Conservation (phyloP, 1,284 basidiomycete species). For the Ustilago trichophora region DNA sequence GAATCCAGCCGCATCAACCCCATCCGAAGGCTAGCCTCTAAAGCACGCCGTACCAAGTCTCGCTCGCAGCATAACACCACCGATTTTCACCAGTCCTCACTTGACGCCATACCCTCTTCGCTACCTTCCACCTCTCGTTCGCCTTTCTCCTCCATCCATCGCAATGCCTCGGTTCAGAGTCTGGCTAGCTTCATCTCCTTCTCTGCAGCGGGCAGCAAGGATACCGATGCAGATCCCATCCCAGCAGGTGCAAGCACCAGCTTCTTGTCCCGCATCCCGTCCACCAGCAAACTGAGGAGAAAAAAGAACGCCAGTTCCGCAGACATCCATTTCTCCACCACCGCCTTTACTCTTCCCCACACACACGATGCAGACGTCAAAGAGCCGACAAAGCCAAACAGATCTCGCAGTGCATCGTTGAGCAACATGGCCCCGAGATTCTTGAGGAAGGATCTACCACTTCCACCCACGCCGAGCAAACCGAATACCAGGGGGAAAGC, state of each 20-base stretch:
- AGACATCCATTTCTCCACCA: too few species aligned
- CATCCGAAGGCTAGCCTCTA: neutral
- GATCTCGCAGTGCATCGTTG: too few species aligned
- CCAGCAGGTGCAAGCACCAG: too few species aligned
- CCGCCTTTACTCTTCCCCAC: too few species aligned
- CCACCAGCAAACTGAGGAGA: neutral
- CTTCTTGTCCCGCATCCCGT: conserved; percentile 10
- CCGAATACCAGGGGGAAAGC: too few species aligned
- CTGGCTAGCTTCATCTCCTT: conserved; percentile 3
- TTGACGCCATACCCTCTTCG: neutral
- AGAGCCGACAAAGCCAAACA: too few species aligned
- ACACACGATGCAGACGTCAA: too few species aligned
- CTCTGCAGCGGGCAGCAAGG: too few species aligned
- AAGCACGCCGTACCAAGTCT: conserved; percentile 6
- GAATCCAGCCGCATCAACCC: neutral
- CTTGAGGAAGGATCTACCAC: too few species aligned
- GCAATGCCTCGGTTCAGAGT: conserved; percentile 17
- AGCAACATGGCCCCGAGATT: too few species aligned
- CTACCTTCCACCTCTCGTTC: neutral
- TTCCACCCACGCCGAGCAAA: too few species aligned
- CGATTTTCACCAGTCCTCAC: neutral
- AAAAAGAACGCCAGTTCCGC: conserved; percentile 4
- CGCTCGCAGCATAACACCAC: conserved; percentile 1
- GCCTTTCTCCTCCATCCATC: neutral
- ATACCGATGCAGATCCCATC: too few species aligned